These are phyloP conservation scores for Saccharomyces pastorianus DNA, from an alignment of 1,139 yeast species.

Conservation along the genomic window DNA sequence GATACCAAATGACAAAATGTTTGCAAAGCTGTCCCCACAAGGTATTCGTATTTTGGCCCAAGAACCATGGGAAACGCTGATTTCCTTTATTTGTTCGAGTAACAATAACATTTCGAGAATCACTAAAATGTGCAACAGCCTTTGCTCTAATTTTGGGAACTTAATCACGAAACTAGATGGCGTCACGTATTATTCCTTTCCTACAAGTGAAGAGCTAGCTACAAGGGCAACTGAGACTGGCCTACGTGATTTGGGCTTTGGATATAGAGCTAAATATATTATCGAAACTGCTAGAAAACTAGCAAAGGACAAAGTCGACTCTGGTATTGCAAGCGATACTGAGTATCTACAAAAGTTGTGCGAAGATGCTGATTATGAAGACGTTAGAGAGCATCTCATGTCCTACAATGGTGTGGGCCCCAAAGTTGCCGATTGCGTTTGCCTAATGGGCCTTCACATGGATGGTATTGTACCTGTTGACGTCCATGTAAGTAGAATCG, in stretches of 20 bases:
- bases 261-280: constrained; percentile 87
- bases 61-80: constrained; percentile 93
- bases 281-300: constrained; percentile 61
- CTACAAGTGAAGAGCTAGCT: constrained; percentile 48
- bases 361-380: constrained; percentile 25
- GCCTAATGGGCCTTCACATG: constrained; percentile 84
- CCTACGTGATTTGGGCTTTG: constrained; percentile 56
- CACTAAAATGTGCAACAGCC: constrained; percentile 81
- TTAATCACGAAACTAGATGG: constrained; percentile 51
- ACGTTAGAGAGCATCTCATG: constrained; percentile 57
- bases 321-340: constrained; percentile 24
- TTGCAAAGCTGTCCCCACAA: constrained; percentile 32
- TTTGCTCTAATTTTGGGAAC: constrained; percentile 67
- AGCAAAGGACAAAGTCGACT: constrained; percentile 24
- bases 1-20: constrained; percentile 48
- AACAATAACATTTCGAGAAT: constrained; percentile 91
- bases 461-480: constrained; percentile 90
- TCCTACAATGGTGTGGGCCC: constrained; percentile 90
- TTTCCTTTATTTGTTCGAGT: constrained; percentile 90
- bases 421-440: constrained; percentile 93
- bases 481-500: constrained; percentile 92
- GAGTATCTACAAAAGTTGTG: constrained; percentile 15
- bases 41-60: constrained; percentile 84
- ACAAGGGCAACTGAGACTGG: constrained; percentile 35
- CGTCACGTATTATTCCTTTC: constrained; percentile 62